Evolutionary conservation across 331 rosid species (phyloP), one percentile per base, ranked within the genome.

Genomic region (Arachis monticola): DNA sequence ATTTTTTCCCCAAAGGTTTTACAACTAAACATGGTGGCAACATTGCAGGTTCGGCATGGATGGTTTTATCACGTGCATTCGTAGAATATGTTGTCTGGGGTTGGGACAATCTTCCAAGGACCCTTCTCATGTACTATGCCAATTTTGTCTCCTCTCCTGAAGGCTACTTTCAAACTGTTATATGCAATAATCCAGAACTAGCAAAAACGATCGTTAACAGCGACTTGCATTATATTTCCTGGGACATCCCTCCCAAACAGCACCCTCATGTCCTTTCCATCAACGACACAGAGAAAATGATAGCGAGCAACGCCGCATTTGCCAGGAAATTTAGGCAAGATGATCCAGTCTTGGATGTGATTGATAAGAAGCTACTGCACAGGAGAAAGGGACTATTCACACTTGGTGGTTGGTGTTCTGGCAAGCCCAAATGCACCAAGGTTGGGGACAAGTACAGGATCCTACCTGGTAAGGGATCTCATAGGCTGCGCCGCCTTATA

Each of bases 71-170:
- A 2, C 90, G 93, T 0, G 53, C 86, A 27, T 93, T 90, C 8
- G 87, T 88, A 30, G 98, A 93, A 78, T 93, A 90, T 62, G 75
- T 84, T 6, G 79, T 93, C 0, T 88, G 89, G 96, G 96, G 98
- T 72, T 93, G 98, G 98, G 96, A 93, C 14, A 93, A 93, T 79
- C 87, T 93, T 14, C 98, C 96, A 0, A 84, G 95, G 79, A 86
- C 86, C 13, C 89, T 93, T 64, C 93, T 93, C 4, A 93, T 90
- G 98, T 93, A 93, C 85, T 93, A 93, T 80, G 10, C 96, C 0
- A 93, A 93, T 75, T 93, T 93, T 70, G 81, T 93, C 47, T 93
- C 98, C 62, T 93, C 98, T 9, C 97, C 98, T 0, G 98, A 93
- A 76, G 97, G 97, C 76, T 93, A 93, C 73, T 93, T 93, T 48